Evolutionary conservation across 176 grass and related monocot species (phyloP).

Genomic region (Rhynchospora pubera): DNA sequence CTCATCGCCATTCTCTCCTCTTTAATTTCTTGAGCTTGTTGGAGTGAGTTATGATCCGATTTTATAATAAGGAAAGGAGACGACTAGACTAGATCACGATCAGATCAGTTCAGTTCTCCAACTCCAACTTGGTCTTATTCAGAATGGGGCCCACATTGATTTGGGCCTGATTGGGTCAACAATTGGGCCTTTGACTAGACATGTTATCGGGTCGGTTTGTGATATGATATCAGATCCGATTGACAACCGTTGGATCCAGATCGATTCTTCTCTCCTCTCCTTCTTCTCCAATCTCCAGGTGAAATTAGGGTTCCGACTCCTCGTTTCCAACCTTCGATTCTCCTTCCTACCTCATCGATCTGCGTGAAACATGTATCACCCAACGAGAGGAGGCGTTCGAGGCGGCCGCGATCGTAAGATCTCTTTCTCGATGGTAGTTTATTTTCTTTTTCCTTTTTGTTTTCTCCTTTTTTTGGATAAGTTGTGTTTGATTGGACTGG

Average conservation of each 20-base stretch:
- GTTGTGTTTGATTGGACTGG: background rate
- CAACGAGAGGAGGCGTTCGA: slow-evolving; percentile 88
- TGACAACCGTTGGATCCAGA: background rate
- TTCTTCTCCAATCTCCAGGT: no score
- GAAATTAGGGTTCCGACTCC: background rate
- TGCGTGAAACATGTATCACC: slow-evolving; percentile 64
- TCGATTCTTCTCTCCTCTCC: no score
- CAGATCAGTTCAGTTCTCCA: no score
- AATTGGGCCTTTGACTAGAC: background rate
- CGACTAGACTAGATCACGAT: background rate
- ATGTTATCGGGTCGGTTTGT: background rate
- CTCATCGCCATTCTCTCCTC: slow-evolving; percentile 51
- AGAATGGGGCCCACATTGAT: background rate
- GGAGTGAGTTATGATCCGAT: slow-evolving; percentile 4
- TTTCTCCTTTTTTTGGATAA: background rate
- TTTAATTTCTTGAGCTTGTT: background rate
- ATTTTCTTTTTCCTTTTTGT: background rate
- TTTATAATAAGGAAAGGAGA: background rate
- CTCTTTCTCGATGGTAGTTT: background rate
- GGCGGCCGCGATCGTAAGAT: slow-evolving; percentile 93
- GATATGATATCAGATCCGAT: background rate
- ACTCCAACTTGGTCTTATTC: no score
- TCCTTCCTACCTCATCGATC: background rate
- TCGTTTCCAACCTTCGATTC: background rate
- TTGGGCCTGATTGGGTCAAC: background rate